Evolutionary conservation across 306 rosid genomes (phyloP), one percentile per base, ranked within the genome.

Genomic region (Begonia masoniana): DNA sequence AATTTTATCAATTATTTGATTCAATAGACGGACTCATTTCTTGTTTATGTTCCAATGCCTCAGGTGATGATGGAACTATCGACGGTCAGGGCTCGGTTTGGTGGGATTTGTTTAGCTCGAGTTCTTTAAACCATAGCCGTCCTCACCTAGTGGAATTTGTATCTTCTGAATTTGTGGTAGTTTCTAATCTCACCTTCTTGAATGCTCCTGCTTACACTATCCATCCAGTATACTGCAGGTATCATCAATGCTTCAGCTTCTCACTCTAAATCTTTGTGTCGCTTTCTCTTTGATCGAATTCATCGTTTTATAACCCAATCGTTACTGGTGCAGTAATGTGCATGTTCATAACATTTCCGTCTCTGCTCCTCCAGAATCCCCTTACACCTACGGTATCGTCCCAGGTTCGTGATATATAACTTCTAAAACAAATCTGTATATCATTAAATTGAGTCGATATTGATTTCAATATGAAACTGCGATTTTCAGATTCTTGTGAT

Each of bases 211-310:
- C 94, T 12, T 92, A 81, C 64, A 67, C 70, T 65, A 83, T 92
- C 62, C 96, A 92, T 70, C 96, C 96, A 21, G 88, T 92, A 62
- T 92, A 92, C 68, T 92, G 96, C 88, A 86, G 99, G 99, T 83
- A 4, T 5, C 10, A 36, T 17, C 19, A 17, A 13, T 2, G 39
- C 41, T 60, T 50, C 49, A 4, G 0, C 56, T 50, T 35, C 55
- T 41, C 13, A 62, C 31, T 19, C 42, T 63, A 47, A 46, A 60
- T 63, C 41, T 66, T 52, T 58, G 63, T 41, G 41, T 46, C 9
- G 39, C 39, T 45, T 45, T 45, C 4, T 45, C n/a, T 10, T 10
- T 45, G 49, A 10, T n/a, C 0, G 7, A 45, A 45, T 45, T 45
- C 48, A 5, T 45, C 13, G 13, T 45, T 11, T 45, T 45, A 3